phyloP scores from a whole-genome alignment of 768 basidiomycete species.

The Boletus rubroflammeus region DNA sequence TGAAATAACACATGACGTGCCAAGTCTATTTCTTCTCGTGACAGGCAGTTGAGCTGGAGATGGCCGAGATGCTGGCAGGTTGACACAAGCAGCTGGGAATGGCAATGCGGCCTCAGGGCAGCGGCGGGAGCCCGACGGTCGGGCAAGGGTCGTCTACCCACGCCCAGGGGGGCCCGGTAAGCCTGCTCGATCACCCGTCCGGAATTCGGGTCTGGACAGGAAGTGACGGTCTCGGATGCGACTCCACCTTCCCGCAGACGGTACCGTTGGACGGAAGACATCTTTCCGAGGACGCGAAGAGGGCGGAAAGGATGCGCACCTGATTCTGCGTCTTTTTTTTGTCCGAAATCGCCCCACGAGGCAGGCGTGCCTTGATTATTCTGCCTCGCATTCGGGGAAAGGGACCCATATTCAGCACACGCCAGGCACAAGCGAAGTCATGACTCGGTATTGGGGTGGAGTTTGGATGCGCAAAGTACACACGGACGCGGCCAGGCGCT shows the following conservation, averaged over 20 bases:
- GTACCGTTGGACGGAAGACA: neutral
- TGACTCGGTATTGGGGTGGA: conserved; percentile 5
- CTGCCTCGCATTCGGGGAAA: conserved; percentile 1
- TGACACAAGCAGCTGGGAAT: neutral
- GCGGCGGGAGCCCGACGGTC: neutral
- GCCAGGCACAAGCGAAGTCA: conserved; percentile 6
- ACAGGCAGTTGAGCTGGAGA: neutral
- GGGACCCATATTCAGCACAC: neutral
- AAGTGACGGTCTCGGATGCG: neutral
- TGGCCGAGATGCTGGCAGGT: neutral
- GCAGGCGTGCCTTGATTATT: conserved; percentile 3
- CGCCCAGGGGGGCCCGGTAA: neutral
- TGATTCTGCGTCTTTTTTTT: neutral
- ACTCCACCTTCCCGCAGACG: neutral
- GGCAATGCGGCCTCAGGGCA: neutral
- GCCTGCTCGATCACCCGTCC: neutral
- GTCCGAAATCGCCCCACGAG: conserved; percentile 2
- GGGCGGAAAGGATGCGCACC: neutral
- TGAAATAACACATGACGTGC: neutral
- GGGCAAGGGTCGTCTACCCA: neutral
- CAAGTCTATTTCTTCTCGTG: neutral
- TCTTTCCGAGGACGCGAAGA: conserved; percentile 12
- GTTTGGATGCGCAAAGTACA: conserved; percentile 8
- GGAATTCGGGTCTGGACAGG: neutral
- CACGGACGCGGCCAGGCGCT: neutral